These are phyloP conservation scores for Aquilaria sinensis DNA, from an alignment of 345 rosid species.

Conservation along the genomic window DNA sequence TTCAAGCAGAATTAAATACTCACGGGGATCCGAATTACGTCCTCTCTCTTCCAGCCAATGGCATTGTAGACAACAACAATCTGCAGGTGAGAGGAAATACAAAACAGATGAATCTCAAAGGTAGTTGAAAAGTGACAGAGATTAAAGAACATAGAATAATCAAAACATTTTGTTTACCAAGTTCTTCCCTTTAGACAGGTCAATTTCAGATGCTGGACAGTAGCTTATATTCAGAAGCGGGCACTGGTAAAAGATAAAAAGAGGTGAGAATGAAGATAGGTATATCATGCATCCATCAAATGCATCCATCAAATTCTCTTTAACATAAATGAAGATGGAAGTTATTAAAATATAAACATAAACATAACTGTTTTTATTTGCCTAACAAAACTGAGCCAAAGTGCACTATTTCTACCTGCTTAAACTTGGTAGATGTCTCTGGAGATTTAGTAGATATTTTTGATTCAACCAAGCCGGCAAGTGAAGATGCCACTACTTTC, in stretches of 20 bases:
- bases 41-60: constrained; percentile 94
- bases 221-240: constrained; percentile 91
- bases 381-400: constrained; percentile 3
- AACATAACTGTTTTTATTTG: not conserved
- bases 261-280: not conserved
- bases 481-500: constrained; percentile 69
- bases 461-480: constrained; percentile 60
- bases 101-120: constrained; percentile 12
- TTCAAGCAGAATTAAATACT: constrained; percentile 22
- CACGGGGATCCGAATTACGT: constrained; percentile 81
- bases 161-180: constrained; percentile 47
- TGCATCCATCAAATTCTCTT: constrained; percentile 12
- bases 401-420: constrained; percentile 49
- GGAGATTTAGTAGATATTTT: constrained; percentile 22
- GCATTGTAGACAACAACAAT: constrained; percentile 77
- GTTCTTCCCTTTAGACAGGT: constrained; percentile 48
- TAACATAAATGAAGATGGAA: constrained; percentile 9
- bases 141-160: constrained; percentile 8
- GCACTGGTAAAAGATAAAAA: constrained; percentile 44
- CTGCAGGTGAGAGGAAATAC: constrained; percentile 33
- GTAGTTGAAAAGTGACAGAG: constrained; percentile 8
- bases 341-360: constrained; percentile 4
- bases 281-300: constrained; percentile 8
- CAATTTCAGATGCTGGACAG: constrained; percentile 79
- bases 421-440: constrained; percentile 38